A percentile compares a stretch with the other conserved stretches of the same genome.
Evolutionary conservation across 2,329 filamentous ascomycete genomes (phyloP).

Genomic region (Furcasterigmium sp.): DNA sequence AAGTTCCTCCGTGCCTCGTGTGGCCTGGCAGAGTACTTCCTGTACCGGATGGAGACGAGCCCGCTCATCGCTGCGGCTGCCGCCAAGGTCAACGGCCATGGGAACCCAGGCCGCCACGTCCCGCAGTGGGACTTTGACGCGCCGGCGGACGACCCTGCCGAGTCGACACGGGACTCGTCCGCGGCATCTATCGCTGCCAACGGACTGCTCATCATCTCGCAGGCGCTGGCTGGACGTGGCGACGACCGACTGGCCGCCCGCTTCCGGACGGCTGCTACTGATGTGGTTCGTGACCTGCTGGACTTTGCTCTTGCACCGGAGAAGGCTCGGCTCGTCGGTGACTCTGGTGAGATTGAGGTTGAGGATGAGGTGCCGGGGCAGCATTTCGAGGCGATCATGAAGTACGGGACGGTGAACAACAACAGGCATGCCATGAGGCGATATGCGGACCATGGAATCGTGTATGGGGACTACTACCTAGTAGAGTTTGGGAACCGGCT

Average conservation of each 20-base stretch:
- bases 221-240: slow-evolving; percentile 18
- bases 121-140: slow-evolving; percentile 38
- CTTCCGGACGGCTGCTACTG: slow-evolving; percentile 8
- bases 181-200: slow-evolving; percentile 33
- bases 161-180: slow-evolving; percentile 18
- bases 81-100: slow-evolving; percentile 11
- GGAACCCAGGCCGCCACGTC: slow-evolving; percentile 17
- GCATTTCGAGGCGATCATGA: slow-evolving; percentile 24
- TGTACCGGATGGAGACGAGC: slow-evolving; percentile 27
- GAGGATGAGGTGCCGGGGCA: slow-evolving; percentile 21
- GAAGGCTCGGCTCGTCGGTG: slow-evolving; percentile 12
- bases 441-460: slow-evolving; percentile 29
- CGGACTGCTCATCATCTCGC: slow-evolving; percentile 30
- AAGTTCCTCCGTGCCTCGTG: slow-evolving; percentile 35
- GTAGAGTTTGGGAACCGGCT: slow-evolving; percentile 39
- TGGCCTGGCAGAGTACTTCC: slow-evolving; percentile 40
- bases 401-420: slow-evolving; percentile 26
- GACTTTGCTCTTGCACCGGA: slow-evolving; percentile 17
- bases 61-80: slow-evolving; percentile 14
- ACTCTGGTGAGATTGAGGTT: slow-evolving; percentile 5
- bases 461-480: slow-evolving; percentile 42
- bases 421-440: slow-evolving; percentile 17
- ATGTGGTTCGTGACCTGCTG: slow-evolving; percentile 12
- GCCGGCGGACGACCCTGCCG: slow-evolving; percentile 16
- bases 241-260: slow-evolving; percentile 2